Conservation (phyloP, 1,284 basidiomycete genomes). For the Fomitopsis pinicola region DNA sequence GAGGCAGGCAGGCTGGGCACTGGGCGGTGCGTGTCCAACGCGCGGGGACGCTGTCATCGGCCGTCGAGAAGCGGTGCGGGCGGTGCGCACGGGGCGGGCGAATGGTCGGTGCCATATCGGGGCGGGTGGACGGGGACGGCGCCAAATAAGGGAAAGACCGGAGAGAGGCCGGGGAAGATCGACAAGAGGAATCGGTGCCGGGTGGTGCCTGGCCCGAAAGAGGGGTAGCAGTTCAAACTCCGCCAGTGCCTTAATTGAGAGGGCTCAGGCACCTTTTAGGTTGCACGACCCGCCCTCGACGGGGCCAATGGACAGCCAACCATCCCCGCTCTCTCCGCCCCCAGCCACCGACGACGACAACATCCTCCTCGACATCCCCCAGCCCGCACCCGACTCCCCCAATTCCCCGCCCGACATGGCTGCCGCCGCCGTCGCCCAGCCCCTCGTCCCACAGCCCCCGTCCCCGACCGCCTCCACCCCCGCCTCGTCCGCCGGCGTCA, state of each 20-base stretch:
- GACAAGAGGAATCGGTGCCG: conserved; percentile 18
- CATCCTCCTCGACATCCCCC: not conserved
- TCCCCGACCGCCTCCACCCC: not conserved
- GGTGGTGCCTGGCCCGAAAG: conserved; percentile 23
- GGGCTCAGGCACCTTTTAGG: conserved; percentile 31
- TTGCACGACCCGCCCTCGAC: conserved; percentile 20
- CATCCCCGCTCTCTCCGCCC: conserved; percentile 17
- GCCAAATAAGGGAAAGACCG: not conserved
- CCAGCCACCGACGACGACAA: not conserved
- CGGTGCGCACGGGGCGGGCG: not conserved
- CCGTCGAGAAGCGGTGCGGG: not conserved
- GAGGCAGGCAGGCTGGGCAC: too few species aligned
- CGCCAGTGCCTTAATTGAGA: conserved; percentile 26
- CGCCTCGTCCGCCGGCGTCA: conserved; percentile 24
- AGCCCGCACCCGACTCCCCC: conserved; percentile 1
- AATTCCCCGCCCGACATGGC: conserved; percentile 18
- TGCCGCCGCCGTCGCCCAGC: conserved; percentile 16
- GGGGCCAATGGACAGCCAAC: conserved; percentile 24
- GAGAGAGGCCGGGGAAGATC: conserved; percentile 2
- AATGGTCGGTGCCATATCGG: not conserved
- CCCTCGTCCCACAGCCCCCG: conserved; percentile 4
- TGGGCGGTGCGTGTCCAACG: not conserved
- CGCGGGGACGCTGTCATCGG: not conserved
- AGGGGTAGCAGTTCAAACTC: conserved; percentile 16
- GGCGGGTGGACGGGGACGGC: not conserved